Evolutionary conservation across 2,329 filamentous ascomycete genomes (phyloP).

Genomic region (Byssoonygena ceratinophila): DNA sequence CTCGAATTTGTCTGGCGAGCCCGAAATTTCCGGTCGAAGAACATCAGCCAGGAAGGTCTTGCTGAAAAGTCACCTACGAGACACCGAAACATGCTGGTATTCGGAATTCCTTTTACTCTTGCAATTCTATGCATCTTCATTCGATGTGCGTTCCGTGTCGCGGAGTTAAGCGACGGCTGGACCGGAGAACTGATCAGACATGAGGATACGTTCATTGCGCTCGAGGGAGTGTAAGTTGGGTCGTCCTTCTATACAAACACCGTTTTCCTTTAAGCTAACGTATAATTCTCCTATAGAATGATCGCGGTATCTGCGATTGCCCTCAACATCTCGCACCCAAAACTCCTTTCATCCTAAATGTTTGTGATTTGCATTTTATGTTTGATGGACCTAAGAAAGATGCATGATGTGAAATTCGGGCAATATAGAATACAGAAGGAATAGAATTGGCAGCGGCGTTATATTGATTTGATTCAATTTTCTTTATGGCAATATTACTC

Average conservation of each 20-base stretch:
- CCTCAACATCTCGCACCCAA: constrained; percentile 14
- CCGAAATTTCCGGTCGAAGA: not conserved
- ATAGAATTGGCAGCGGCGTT: too few species aligned
- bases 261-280: not conserved
- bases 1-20: constrained; percentile 23
- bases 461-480: too few species aligned
- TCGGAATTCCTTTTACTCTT: constrained; percentile 46
- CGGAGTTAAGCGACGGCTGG: constrained; percentile 57
- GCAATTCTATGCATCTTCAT: constrained; percentile 55
- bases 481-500: too few species aligned
- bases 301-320: constrained; percentile 12
- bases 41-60: not conserved
- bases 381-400: not conserved
- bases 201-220: constrained; percentile 47
- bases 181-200: constrained; percentile 46
- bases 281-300: constrained; percentile 9
- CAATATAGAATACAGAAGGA: too few species aligned
- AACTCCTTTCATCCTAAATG: constrained; percentile 4
- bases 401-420: not conserved
- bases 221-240: constrained; percentile 40
- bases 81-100: constrained; percentile 24
- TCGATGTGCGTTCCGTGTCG: constrained; percentile 55
- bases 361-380: not conserved
- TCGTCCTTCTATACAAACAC: not conserved
- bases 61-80: not conserved